Conservation (phyloP, 139 green algal species). For the Chlorella sp. region DNA sequence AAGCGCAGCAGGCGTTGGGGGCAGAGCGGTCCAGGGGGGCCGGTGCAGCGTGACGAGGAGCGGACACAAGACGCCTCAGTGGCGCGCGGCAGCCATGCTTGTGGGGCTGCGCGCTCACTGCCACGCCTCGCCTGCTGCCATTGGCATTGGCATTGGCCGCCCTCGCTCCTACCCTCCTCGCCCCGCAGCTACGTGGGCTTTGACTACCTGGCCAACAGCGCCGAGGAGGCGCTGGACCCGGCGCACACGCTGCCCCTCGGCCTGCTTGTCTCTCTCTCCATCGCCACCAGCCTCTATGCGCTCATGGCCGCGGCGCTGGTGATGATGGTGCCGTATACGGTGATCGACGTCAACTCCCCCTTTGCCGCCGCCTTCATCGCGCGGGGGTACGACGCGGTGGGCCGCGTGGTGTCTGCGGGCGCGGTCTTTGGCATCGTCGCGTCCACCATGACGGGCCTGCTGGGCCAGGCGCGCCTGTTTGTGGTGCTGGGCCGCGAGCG, state of each 20-base stretch:
- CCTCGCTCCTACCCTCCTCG: not conserved
- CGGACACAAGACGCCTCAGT: too few relatives aligned
- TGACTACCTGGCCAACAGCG: conserved; percentile 64
- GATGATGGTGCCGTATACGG: conserved; percentile 45
- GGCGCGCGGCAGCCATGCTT: too few relatives aligned
- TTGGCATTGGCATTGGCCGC: not conserved
- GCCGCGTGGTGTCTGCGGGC: conserved; percentile 25
- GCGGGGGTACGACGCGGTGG: not conserved
- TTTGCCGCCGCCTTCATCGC: conserved; percentile 67
- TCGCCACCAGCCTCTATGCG: conserved; percentile 72
- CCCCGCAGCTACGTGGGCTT: conserved; percentile 30
- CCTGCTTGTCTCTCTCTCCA: conserved; percentile 66
- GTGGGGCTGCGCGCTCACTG: too few relatives aligned
- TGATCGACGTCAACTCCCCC: conserved; percentile 68
- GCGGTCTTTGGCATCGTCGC: conserved; percentile 72
- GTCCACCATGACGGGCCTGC: conserved; percentile 60
- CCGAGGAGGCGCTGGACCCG: conserved; percentile 71
- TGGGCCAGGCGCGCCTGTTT: conserved; percentile 81
- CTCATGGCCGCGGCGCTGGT: conserved; percentile 47
- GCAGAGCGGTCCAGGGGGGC: too few relatives aligned
- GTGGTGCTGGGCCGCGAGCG: conserved; percentile 76
- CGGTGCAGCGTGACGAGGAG: too few relatives aligned
- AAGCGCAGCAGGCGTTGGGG: too few relatives aligned
- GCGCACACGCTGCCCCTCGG: conserved; percentile 67
- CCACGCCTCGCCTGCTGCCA: not conserved